Conservation (phyloP, 75 land plant genomes). For the Cryptomeria japonica region DNA sequence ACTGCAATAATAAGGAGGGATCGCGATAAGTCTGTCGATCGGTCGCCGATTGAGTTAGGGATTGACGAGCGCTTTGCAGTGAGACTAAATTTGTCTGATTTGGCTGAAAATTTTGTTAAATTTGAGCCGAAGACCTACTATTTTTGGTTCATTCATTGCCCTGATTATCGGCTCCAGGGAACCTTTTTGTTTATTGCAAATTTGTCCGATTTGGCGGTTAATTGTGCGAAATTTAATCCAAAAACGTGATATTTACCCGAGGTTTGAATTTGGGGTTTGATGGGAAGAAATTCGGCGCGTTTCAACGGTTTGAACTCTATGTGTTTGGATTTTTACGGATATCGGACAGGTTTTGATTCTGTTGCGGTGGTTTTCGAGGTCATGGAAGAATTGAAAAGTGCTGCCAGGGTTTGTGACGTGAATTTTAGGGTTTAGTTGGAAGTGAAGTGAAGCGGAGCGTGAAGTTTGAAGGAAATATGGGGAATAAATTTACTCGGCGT, state of each 20-base stretch:
- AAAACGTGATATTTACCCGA: background rate
- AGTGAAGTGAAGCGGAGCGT: background rate
- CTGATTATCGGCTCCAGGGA: background rate
- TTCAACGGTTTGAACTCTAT: background rate
- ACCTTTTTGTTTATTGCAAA: background rate
- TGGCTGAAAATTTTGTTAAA: background rate
- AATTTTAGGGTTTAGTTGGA: slow-evolving; percentile 7
- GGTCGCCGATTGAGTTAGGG: background rate
- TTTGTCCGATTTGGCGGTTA: slow-evolving; percentile 1
- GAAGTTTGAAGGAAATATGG: slow-evolving; percentile 39
- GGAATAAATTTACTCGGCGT: slow-evolving; percentile 73
- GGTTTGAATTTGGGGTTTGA: background rate
- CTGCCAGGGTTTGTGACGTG: background rate
- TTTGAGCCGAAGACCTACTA: background rate
- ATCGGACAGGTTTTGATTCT: background rate
- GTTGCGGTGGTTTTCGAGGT: background rate
- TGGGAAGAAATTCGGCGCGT: slow-evolving; percentile 4
- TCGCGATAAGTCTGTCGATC: background rate
- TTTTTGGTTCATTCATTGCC: background rate
- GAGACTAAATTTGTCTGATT: background rate
- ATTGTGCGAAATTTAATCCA: background rate
- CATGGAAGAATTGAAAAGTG: background rate
- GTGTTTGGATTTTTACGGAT: background rate
- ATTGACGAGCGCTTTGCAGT: background rate
- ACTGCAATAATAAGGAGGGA: background rate